Evolutionary conservation across 768 basidiomycete genomes (phyloP), one percentile per base, ranked within the genome.

Genomic region (Rhizopogon sp.): DNA sequence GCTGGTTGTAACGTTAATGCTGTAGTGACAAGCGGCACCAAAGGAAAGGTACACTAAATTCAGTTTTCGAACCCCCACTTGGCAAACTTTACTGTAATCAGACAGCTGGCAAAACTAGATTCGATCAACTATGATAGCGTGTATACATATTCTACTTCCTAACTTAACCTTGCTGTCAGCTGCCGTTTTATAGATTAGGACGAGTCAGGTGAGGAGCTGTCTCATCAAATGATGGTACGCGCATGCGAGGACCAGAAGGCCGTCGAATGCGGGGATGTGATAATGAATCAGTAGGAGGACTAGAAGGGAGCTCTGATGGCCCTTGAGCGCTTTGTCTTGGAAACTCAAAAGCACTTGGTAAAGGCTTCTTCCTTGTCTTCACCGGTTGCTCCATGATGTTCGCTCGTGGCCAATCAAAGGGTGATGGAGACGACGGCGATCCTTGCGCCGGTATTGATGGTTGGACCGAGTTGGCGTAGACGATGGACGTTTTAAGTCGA

Each of bases 321-420:
- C 52, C 7, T n/a, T 39, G 40, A 3, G 43, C 13, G 6, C 53
- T 52, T 20, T 40, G 22, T 4, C 25, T 17, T 33, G 68, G 68
- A 41, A 70, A 70, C 47, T 64, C 64, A 22, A 53, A 65, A 2
- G 62, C 50, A 10, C 57, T 62, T 5, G 64, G 50, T 16, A 56
- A 60, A 5, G 56, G 11, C 44, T 42, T 59, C 46, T 53, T 52
- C 41, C 43, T 66, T 20, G 11, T 31, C 25, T 55, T 63, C 53
- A 56, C 54, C 47, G 72, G 65, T 25, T 56, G 57, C 43, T 63
- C 58, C 66, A 70, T 63, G 40, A 64, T 42, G 58, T 83, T 75
- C 10, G 63, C 60, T 20, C 78, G 76, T 39, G 82, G 84, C 83
- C 84, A 84, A 35, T 79, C 79, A 1, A 84, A 66, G 3, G 78